Evolutionary conservation across 2,329 filamentous ascomycete species (phyloP).

Genomic region (Diplocarpon rosae): DNA sequence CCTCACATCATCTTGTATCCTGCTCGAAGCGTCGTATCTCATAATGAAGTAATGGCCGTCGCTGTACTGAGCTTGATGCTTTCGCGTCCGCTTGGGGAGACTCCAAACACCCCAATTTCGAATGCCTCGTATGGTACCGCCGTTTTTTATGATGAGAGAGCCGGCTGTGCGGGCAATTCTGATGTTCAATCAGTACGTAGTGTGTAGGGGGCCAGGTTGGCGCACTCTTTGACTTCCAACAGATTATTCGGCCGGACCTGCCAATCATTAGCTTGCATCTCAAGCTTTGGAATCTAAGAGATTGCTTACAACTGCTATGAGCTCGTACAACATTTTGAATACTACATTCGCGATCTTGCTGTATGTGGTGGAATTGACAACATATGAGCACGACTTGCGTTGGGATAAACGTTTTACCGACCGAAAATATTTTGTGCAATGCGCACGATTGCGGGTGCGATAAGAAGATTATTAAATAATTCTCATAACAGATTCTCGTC

Average conservation of each 20-base stretch:
- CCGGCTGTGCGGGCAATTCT: constrained; percentile 86
- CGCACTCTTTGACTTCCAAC: constrained; percentile 89
- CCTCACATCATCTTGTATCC: constrained; percentile 64
- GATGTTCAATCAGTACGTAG: constrained; percentile 7
- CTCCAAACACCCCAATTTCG: constrained; percentile 93
- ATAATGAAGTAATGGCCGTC: constrained; percentile 95
- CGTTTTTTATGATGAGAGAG: constrained; percentile 66
- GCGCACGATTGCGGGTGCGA: constrained; percentile 6
- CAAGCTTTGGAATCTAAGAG: neutral
- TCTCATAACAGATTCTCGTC: neutral
- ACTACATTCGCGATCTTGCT: constrained; percentile 10
- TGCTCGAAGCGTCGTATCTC: constrained; percentile 75
- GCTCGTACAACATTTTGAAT: constrained; percentile 81
- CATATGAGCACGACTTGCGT: too few species aligned
- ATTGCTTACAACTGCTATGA: constrained; percentile 77
- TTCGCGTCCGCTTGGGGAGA: constrained; percentile 67
- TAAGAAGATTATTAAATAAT: constrained; percentile 10
- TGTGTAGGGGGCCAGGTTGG: constrained; percentile 20
- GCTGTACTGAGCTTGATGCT: constrained; percentile 73
- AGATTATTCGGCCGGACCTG: constrained; percentile 89
- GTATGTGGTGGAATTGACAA: neutral
- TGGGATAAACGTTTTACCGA: too few species aligned
- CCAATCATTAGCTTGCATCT: constrained; percentile 13
- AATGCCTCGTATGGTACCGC: constrained; percentile 84
- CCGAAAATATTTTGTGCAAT: neutral